phyloP scores from a whole-genome alignment of 1,284 basidiomycete genomes.

The Leucoagaricus sp. region DNA sequence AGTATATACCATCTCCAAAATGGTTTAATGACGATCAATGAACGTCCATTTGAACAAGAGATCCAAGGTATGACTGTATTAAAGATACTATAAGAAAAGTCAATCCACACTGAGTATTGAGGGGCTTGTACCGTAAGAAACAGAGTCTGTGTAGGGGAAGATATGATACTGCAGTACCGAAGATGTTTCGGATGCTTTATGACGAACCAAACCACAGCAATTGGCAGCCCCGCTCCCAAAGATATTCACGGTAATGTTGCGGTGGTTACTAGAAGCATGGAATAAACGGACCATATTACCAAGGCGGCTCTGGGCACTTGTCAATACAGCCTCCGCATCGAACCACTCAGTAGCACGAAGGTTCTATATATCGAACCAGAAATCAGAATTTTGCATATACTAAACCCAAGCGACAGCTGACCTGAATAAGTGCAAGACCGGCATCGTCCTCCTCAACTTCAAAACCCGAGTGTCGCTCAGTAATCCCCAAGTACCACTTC shows the following conservation, averaged over 20 bases:
- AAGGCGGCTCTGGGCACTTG: not conserved
- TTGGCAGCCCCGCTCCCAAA: not conserved
- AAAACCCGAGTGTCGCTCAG: not conserved
- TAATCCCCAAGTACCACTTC: constrained; percentile 5
- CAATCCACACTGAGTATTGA: not conserved
- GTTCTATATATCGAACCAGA: not conserved
- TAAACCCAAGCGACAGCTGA: not conserved
- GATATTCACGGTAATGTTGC: not conserved
- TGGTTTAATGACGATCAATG: too few species aligned
- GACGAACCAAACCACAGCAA: constrained; percentile 4
- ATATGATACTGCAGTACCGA: not conserved
- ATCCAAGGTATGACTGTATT: too few species aligned
- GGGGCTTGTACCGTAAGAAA: not conserved
- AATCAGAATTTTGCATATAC: not conserved
- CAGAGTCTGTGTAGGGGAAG: constrained; percentile 3
- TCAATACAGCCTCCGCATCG: not conserved
- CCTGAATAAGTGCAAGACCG: not conserved
- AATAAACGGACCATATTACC: not conserved
- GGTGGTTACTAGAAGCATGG: not conserved
- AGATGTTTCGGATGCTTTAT: not conserved
- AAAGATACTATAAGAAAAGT: too few species aligned
- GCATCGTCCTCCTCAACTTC: not conserved
- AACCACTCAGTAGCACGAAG: not conserved
- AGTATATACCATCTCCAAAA: too few species aligned
- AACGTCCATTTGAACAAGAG: too few species aligned